Evolutionary conservation across 176 grass and related monocot genomes (phyloP).

Genomic region (Bothriochloa decipiens): DNA sequence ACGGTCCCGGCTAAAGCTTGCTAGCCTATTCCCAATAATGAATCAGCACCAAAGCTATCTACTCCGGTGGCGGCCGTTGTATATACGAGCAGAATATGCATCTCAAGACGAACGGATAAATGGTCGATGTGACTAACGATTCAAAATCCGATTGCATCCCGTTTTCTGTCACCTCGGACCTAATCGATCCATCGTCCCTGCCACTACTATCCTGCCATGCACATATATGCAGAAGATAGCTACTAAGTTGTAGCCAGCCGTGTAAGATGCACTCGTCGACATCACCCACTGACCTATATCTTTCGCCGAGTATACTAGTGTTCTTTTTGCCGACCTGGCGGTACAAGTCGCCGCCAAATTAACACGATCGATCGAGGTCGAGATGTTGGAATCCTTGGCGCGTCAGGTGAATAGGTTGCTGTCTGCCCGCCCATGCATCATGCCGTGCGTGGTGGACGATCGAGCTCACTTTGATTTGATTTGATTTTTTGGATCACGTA

Average conservation of each 20-base stretch:
- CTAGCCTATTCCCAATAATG: background rate
- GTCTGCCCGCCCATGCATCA: background rate
- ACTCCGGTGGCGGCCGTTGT: background rate
- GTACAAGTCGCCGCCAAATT: constrained; percentile 1
- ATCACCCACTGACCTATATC: background rate
- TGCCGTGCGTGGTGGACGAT: background rate
- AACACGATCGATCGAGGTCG: background rate
- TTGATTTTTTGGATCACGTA: background rate
- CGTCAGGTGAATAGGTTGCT: background rate
- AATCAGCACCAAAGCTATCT: background rate
- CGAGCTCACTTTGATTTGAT: background rate
- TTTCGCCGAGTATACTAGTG: background rate
- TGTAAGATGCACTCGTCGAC: background rate
- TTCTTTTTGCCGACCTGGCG: background rate
- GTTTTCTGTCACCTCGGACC: background rate
- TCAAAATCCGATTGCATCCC: background rate
- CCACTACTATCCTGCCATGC: background rate
- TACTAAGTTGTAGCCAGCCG: background rate
- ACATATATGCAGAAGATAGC: background rate
- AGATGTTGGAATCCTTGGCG: constrained; percentile 6
- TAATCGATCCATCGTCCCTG: background rate
- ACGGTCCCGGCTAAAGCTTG: too few relatives aligned
- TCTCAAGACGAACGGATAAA: background rate
- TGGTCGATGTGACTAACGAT: background rate
- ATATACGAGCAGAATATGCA: background rate